These are phyloP conservation scores for Anacardium occidentale DNA, from an alignment of 345 rosid genomes.

Conservation along the genomic window DNA sequence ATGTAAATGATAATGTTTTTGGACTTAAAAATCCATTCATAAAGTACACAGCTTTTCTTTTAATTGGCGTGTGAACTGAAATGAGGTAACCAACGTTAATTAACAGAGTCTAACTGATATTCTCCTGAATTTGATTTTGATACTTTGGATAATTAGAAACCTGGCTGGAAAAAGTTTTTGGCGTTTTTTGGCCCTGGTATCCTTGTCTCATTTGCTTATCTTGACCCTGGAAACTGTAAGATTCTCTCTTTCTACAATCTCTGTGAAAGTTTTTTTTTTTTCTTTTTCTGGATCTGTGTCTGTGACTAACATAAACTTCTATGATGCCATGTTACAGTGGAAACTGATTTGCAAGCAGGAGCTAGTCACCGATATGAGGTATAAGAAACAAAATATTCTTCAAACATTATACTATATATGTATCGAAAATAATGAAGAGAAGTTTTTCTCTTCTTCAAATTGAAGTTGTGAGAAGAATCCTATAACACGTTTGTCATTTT, in stretches of 20 bases:
- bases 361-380: constrained; percentile 59
- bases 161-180: constrained; percentile 60
- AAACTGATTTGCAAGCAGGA: constrained; percentile 76
- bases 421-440: too few relatives aligned
- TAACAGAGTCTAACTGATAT: neutral
- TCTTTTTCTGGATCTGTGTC: neutral
- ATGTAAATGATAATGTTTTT: too few relatives aligned
- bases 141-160: constrained; percentile 32
- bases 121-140: neutral
- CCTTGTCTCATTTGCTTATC: constrained; percentile 60
- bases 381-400: neutral
- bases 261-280: neutral
- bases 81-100: too few relatives aligned
- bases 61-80: too few relatives aligned
- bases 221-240: constrained; percentile 65
- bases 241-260: neutral
- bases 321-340: constrained; percentile 39
- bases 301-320: neutral
- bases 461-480: neutral
- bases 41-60: too few relatives aligned
- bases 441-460: constrained; percentile 25
- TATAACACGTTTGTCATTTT: neutral
- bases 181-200: constrained; percentile 59
- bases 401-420: too few relatives aligned
- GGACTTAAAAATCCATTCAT: too few relatives aligned